Conservation (phyloP, 2,329 filamentous ascomycete species). For the Aspergillus spinulosporus region DNA sequence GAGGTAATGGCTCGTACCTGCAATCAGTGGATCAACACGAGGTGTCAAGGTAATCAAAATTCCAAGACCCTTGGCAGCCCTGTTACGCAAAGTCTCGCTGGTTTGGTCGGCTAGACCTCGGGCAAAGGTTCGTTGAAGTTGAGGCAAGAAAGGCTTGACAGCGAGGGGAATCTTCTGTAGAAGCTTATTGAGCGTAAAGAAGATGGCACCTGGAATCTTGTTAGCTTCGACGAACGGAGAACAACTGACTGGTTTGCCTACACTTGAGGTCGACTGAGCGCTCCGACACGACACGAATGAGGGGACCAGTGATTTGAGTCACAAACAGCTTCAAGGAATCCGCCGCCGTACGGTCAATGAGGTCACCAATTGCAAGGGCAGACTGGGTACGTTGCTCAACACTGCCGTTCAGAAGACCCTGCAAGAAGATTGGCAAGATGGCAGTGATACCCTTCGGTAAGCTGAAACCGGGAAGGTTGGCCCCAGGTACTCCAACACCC, state of each 20-base stretch:
- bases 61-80: conserved; percentile 90
- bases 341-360: conserved; percentile 87
- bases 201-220: conserved; percentile 68
- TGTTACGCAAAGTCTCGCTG: conserved; percentile 80
- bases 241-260: conserved; percentile 24
- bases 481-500: conserved; percentile 83
- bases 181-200: conserved; percentile 90
- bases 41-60: conserved; percentile 95
- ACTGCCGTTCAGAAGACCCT: conserved; percentile 95
- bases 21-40: conserved; percentile 89
- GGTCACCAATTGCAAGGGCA: conserved; percentile 90
- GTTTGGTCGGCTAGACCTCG: conserved; percentile 92
- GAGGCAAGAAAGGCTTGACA: conserved; percentile 93
- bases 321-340: conserved; percentile 91
- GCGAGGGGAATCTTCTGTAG: conserved; percentile 95
- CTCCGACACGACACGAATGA: conserved; percentile 97
- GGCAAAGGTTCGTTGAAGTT: conserved; percentile 94
- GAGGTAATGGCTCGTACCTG: conserved; percentile 38
- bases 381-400: conserved; percentile 88
- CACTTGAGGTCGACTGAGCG: conserved; percentile 90
- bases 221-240: conserved; percentile 21
- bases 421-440: conserved; percentile 92
- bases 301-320: conserved; percentile 93
- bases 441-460: conserved; percentile 97
- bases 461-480: conserved; percentile 80